These are phyloP conservation scores for Colletotrichum sp. DNA, from an alignment of 2,329 filamentous ascomycete species.

Conservation along the genomic window DNA sequence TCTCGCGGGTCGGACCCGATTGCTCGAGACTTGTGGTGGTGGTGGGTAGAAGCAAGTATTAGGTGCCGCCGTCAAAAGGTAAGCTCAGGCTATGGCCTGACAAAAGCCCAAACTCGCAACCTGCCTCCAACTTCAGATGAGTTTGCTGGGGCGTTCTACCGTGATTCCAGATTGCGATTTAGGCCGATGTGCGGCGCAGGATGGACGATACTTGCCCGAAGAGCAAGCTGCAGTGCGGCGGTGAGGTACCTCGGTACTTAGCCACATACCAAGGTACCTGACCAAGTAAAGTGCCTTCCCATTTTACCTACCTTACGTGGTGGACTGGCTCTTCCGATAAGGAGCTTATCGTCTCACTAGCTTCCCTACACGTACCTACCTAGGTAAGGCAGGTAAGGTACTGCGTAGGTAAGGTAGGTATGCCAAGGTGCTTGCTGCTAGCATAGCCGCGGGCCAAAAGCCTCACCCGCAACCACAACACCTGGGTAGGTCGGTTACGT, in stretches of 20 bases:
- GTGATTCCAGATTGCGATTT: constrained; percentile 4
- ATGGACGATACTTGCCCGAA: neutral
- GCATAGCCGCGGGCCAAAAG: constrained; percentile 9
- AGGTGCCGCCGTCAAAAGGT: constrained; percentile 1
- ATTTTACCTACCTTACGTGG: neutral
- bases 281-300: neutral
- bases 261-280: neutral
- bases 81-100: constrained; percentile 19
- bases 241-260: neutral
- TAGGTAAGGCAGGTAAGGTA: neutral
- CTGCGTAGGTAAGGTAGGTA: neutral
- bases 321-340: neutral
- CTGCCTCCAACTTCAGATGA: neutral
- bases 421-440: neutral
- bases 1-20: neutral
- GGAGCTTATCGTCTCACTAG: neutral
- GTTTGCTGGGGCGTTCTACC: constrained; percentile 5
- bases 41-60: neutral
- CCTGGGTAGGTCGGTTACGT: neutral
- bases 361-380: neutral
- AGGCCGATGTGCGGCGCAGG: neutral
- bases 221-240: neutral
- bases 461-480: neutral
- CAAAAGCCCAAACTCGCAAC: constrained; percentile 1
- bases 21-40: neutral